Conservation (phyloP, 768 basidiomycete genomes). For the Leccinum truebloodii region DNA sequence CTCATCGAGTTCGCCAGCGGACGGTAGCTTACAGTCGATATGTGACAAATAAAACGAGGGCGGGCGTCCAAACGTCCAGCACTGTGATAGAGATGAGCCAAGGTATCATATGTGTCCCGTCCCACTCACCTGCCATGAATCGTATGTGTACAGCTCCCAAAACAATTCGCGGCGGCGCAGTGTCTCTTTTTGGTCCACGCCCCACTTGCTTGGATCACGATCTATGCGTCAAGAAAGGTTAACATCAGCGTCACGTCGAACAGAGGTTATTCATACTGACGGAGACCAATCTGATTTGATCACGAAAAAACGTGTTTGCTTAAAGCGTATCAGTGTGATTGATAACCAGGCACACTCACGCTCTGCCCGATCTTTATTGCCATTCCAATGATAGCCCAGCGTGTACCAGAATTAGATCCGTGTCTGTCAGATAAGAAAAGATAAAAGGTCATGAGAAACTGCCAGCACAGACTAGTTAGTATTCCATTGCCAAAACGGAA, state of each 20-base stretch:
- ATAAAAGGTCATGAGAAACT: constrained; percentile 74
- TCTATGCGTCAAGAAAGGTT: constrained; percentile 39
- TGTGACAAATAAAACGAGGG: constrained; percentile 68
- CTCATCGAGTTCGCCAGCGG: constrained; percentile 51
- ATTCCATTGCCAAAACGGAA: constrained; percentile 30
- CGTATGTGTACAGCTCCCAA: constrained; percentile 55
- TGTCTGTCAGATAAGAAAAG: constrained; percentile 69
- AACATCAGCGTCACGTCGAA: constrained; percentile 8
- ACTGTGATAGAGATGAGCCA: constrained; percentile 47
- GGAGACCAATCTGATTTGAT: constrained; percentile 60
- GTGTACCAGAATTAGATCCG: constrained; percentile 61
- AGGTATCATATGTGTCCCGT: neutral
- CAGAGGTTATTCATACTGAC: constrained; percentile 40
- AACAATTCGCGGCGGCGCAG: constrained; percentile 65
- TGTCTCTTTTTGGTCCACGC: constrained; percentile 55
- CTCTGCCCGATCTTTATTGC: constrained; percentile 71
- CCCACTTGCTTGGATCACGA: constrained; percentile 71
- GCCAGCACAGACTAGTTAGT: constrained; percentile 15
- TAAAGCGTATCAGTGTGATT: neutral
- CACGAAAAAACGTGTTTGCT: constrained; percentile 9
- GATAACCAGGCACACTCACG: constrained; percentile 43
- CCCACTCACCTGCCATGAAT: constrained; percentile 35
- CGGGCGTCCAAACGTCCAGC: constrained; percentile 68
- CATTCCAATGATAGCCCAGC: constrained; percentile 70
- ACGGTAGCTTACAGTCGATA: constrained; percentile 66